Percentiles rank a stretch among this genome's conserved stretches.
phyloP scores from a whole-genome alignment of 2,329 filamentous ascomycete genomes.

The Coniosporium tulheliwenetii region DNA sequence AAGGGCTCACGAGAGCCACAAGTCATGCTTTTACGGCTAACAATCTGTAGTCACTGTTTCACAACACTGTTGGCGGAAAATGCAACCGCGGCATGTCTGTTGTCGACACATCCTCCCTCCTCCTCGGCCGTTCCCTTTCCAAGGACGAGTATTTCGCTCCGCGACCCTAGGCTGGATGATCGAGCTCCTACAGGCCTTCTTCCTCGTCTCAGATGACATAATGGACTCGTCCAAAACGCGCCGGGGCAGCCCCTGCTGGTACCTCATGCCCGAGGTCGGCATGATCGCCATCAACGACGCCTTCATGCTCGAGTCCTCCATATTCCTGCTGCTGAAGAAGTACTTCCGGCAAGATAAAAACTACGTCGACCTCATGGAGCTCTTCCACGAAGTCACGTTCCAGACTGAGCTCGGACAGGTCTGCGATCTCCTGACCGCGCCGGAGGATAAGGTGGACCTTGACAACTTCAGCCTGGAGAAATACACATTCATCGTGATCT shows the following conservation, averaged over 20 bases:
- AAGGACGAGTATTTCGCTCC: constrained; percentile 77
- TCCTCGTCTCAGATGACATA: constrained; percentile 96
- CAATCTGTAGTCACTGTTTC: constrained; percentile 51
- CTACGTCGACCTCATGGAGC: constrained; percentile 84
- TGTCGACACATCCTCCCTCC: constrained; percentile 72
- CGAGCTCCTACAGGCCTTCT: constrained; percentile 95
- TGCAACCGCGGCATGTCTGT: constrained; percentile 99
- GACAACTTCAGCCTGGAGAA: constrained; percentile 92
- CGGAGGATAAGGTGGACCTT: constrained; percentile 84
- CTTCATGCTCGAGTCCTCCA: constrained; percentile 83
- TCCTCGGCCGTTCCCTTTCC: constrained; percentile 55
- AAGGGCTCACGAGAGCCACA: too few species aligned
- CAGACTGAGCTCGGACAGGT: constrained; percentile 93
- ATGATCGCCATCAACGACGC: constrained; percentile 98
- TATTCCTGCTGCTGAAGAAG: constrained; percentile 86
- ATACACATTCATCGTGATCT: constrained; percentile 96
- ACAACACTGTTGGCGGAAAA: constrained; percentile 87
- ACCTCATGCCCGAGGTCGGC: constrained; percentile 74
- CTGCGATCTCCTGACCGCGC: constrained; percentile 87
- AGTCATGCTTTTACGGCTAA: neutral
- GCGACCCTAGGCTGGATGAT: constrained; percentile 93
- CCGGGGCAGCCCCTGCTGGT: constrained; percentile 92
- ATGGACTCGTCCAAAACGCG: constrained; percentile 96
- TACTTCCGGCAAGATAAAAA: constrained; percentile 75
- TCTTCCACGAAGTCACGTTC: constrained; percentile 89